Percentiles rank a stretch among this genome's conserved stretches.
phyloP scores from a whole-genome alignment of 1,284 basidiomycete species.

The Pulchroboletus neoregius region DNA sequence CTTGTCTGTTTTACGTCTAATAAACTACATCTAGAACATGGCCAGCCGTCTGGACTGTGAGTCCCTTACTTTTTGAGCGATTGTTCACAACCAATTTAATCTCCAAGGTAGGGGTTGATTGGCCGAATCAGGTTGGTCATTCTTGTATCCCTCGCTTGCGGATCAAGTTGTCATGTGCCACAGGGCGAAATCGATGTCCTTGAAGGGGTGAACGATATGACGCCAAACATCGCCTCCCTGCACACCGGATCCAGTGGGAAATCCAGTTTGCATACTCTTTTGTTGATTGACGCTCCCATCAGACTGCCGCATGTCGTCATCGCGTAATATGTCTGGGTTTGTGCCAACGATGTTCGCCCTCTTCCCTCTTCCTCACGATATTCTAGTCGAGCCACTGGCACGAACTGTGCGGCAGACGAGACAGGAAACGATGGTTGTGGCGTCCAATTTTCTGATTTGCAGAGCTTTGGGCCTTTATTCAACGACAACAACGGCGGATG shows the following conservation, averaged over 20 bases:
- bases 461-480: constrained; percentile 38
- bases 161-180: background rate
- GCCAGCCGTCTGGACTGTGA: constrained; percentile 29
- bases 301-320: constrained; percentile 22
- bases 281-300: background rate
- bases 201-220: constrained; percentile 28
- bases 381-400: constrained; percentile 11
- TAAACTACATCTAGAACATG: constrained; percentile 20
- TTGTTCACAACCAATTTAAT: background rate
- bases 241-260: constrained; percentile 22
- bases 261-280: background rate
- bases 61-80: background rate
- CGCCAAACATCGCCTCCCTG: constrained; percentile 29
- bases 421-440: constrained; percentile 45
- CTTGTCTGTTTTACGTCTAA: background rate
- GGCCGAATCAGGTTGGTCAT: constrained; percentile 19
- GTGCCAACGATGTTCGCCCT: constrained; percentile 1
- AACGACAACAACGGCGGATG: constrained; percentile 41
- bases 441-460: constrained; percentile 33
- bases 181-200: constrained; percentile 36
- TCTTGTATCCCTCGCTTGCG: background rate
- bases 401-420: constrained; percentile 27
- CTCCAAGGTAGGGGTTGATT: constrained; percentile 20
- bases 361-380: constrained; percentile 4
- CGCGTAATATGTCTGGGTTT: constrained; percentile 25